phyloP scores from a whole-genome alignment of 805 yeast genomes.

The Nakazawaea anatomiae region DNA sequence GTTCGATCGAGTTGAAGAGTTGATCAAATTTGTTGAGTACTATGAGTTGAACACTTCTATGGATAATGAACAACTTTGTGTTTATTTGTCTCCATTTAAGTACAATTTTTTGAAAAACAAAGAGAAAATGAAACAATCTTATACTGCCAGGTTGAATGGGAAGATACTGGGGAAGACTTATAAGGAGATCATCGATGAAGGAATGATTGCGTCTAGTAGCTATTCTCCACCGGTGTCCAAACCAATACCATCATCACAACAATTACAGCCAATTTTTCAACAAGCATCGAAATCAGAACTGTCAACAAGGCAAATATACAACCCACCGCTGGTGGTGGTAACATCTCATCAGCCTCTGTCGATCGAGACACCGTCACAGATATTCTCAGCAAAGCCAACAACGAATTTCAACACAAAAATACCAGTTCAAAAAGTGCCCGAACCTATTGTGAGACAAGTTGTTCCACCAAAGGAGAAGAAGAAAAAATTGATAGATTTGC shows the following conservation, averaged over 20 bases:
- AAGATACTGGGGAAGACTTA: conserved; percentile 26
- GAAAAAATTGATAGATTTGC: conserved; percentile 18
- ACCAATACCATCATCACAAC: conserved; percentile 6
- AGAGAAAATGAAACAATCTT: conserved; percentile 41
- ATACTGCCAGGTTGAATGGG: conserved; percentile 33
- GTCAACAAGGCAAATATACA: background rate
- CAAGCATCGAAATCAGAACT: background rate
- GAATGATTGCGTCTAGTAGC: conserved; percentile 18
- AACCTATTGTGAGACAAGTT: too few relatives aligned
- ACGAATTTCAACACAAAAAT: too few relatives aligned
- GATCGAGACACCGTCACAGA: too few relatives aligned
- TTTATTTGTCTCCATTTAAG: conserved; percentile 39
- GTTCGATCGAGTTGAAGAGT: conserved; percentile 54
- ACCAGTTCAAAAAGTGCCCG: too few relatives aligned
- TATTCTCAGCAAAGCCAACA: too few relatives aligned
- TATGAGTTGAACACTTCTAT: conserved; percentile 46
- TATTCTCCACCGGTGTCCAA: background rate
- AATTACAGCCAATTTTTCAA: background rate
- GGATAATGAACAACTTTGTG: conserved; percentile 26
- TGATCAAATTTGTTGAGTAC: conserved; percentile 52
- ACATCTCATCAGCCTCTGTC: too few relatives aligned
- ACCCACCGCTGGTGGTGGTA: too few relatives aligned
- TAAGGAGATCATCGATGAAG: conserved; percentile 34
- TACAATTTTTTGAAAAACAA: conserved; percentile 28
- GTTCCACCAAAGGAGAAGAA: conserved; percentile 12